phyloP scores from a whole-genome alignment of 768 basidiomycete genomes.

The Auriculariales sp. region DNA sequence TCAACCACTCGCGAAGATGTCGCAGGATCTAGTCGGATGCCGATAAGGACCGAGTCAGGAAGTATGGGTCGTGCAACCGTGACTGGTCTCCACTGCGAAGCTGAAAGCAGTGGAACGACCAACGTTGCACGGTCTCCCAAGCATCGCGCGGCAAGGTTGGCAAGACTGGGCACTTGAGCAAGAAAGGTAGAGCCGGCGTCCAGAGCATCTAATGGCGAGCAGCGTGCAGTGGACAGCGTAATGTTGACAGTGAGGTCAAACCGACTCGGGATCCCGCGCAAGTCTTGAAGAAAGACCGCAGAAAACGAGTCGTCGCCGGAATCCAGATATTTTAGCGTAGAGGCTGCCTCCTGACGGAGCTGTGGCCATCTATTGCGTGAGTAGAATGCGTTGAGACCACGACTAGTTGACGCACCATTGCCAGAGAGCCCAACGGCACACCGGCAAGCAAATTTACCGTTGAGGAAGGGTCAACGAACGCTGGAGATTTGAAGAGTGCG shows the following conservation, averaged over 20 bases:
- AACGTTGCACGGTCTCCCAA: constrained; percentile 61
- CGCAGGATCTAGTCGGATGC: constrained; percentile 56
- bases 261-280: constrained; percentile 43
- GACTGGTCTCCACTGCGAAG: constrained; percentile 5
- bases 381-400: constrained; percentile 11
- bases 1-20: constrained; percentile 80
- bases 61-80: constrained; percentile 34
- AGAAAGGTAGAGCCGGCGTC: constrained; percentile 39
- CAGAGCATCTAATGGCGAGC: constrained; percentile 2
- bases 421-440: constrained; percentile 63
- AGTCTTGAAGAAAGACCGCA: constrained; percentile 58
- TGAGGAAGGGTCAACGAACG: constrained; percentile 70
- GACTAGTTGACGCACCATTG: no score
- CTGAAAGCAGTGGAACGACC: constrained; percentile 33
- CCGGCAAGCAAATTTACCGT: constrained; percentile 62
- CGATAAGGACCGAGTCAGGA: constrained; percentile 40
- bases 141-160: constrained; percentile 36
- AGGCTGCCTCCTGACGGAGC: constrained; percentile 63
- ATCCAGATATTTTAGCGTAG: constrained; percentile 55
- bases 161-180: constrained; percentile 29
- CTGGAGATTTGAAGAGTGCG: constrained; percentile 41
- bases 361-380: constrained; percentile 16
- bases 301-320: constrained; percentile 48
- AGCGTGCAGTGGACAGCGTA: background rate
- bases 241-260: constrained; percentile 58